Conservation (phyloP, 225 moss, liverwort and hornwort species). For the Marchantia polymorpha region DNA sequence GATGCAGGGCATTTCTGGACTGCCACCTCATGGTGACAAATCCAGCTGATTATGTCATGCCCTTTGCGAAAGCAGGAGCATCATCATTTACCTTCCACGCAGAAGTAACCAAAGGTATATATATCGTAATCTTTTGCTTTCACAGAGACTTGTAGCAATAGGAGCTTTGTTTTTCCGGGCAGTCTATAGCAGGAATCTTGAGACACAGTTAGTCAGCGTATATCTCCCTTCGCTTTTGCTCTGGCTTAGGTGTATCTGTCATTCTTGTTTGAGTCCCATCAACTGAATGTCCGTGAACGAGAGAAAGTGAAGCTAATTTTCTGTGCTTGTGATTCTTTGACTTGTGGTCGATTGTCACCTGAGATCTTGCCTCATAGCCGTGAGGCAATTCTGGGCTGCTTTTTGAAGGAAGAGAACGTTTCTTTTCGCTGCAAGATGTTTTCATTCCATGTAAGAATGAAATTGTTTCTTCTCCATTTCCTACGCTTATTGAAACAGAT, state of each 20-base stretch:
- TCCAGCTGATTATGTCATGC: slow-evolving; percentile 85
- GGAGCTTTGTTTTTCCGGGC: background rate
- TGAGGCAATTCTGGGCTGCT: too few relatives aligned
- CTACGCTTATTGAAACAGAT: slow-evolving; percentile 36
- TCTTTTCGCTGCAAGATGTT: too few relatives aligned
- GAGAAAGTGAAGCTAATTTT: too few relatives aligned
- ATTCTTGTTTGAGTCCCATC: too few relatives aligned
- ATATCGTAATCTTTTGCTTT: background rate
- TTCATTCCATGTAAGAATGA: too few relatives aligned
- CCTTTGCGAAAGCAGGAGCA: slow-evolving; percentile 79
- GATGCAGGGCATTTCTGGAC: slow-evolving; percentile 83
- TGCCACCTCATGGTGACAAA: slow-evolving; percentile 99
- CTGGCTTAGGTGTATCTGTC: background rate
- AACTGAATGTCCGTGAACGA: too few relatives aligned
- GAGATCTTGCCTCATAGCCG: too few relatives aligned
- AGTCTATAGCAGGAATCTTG: too few relatives aligned
- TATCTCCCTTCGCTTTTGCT: background rate
- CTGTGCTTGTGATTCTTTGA: too few relatives aligned
- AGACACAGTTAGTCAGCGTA: background rate
- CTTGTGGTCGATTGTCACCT: too few relatives aligned
- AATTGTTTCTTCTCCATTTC: too few relatives aligned
- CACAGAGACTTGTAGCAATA: background rate
- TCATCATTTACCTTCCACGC: slow-evolving; percentile 91
- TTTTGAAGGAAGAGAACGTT: too few relatives aligned
- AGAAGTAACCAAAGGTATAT: slow-evolving; percentile 77